A percentile compares a stretch with the other conserved stretches of the same genome.
phyloP scores from a whole-genome alignment of 75 land plant genomes.

The Adiantum capillusveneris region DNA sequence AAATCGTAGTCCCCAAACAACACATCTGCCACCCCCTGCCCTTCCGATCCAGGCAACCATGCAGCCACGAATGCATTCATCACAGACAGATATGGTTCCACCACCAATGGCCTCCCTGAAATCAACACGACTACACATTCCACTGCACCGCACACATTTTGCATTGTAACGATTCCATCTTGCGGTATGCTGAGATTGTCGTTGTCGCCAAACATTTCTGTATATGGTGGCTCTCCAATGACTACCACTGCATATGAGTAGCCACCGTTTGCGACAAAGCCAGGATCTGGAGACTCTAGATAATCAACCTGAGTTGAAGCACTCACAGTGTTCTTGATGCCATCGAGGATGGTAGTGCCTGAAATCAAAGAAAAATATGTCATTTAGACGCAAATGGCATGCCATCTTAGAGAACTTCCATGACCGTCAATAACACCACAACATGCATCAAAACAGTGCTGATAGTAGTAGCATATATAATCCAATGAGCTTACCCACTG shows the following conservation, averaged over 20 bases:
- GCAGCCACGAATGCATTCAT: slow-evolving; percentile 79
- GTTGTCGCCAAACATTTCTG: slow-evolving; percentile 53
- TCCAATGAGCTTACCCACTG: slow-evolving; percentile 38
- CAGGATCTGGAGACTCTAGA: slow-evolving; percentile 5
- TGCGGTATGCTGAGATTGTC: slow-evolving; percentile 39
- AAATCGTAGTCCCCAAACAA: slow-evolving; percentile 63
- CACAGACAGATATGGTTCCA: slow-evolving; percentile 44
- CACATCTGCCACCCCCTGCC: slow-evolving; percentile 61
- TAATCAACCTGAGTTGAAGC: slow-evolving; percentile 25
- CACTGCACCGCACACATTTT: slow-evolving; percentile 44
- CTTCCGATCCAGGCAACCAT: slow-evolving; percentile 81
- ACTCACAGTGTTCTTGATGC: slow-evolving; percentile 26
- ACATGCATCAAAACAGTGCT: neutral
- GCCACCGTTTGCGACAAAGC: slow-evolving; percentile 2
- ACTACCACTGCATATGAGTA: slow-evolving; percentile 60
- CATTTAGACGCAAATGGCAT: neutral
- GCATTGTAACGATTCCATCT: slow-evolving; percentile 29
- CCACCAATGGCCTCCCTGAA: slow-evolving; percentile 63
- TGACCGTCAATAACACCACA: neutral
- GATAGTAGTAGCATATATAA: slow-evolving; percentile 1
- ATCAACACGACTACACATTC: slow-evolving; percentile 54
- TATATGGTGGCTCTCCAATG: slow-evolving; percentile 62
- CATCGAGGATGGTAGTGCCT: slow-evolving; percentile 37
- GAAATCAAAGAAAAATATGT: neutral
- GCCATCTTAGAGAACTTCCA: neutral